phyloP scores from a whole-genome alignment of 1,284 basidiomycete species.

The Trichosporon sp. region DNA sequence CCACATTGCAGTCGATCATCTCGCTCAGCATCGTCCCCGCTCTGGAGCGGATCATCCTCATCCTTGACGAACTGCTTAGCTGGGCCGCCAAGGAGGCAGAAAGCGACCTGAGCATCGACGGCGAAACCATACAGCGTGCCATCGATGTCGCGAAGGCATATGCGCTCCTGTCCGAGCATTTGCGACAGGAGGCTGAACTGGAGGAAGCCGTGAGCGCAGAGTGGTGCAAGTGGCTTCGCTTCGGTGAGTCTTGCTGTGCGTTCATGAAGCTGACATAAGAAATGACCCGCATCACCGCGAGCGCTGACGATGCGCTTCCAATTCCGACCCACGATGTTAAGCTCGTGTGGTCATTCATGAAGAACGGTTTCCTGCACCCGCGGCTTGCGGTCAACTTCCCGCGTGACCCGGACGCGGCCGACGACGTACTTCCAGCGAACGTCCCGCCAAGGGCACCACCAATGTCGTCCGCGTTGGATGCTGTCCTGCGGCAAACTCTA shows the following conservation, averaged over 20 bases:
- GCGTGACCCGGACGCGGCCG: conserved; percentile 22
- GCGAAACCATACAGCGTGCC: background rate
- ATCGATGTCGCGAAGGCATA: conserved; percentile 18
- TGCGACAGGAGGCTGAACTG: conserved; percentile 44
- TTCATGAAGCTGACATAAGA: conserved; percentile 21
- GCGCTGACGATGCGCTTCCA: conserved; percentile 29
- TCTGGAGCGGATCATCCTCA: conserved; percentile 45
- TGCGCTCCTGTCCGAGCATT: conserved; percentile 37
- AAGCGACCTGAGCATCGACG: conserved; percentile 6
- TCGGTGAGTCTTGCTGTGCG: conserved; percentile 37
- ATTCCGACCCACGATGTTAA: conserved; percentile 46
- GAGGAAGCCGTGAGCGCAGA: conserved; percentile 43
- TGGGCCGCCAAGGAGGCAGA: conserved; percentile 33
- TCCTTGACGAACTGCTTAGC: conserved; percentile 48
- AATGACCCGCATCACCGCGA: conserved; percentile 19
- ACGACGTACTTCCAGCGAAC: conserved; percentile 16
- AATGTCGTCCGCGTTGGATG: background rate
- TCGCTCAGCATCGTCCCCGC: conserved; percentile 48
- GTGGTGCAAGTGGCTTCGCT: conserved; percentile 53
- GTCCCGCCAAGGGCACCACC: background rate
- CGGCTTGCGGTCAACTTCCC: conserved; percentile 44
- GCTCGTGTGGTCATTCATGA: conserved; percentile 50
- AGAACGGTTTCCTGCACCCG: conserved; percentile 44
- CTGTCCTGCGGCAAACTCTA: conserved; percentile 25
- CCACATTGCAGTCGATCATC: conserved; percentile 43